Percentiles rank a stretch among this genome's conserved stretches.
Conservation (phyloP, 1,139 yeast genomes). For the Yamadazyma atlantica region DNA sequence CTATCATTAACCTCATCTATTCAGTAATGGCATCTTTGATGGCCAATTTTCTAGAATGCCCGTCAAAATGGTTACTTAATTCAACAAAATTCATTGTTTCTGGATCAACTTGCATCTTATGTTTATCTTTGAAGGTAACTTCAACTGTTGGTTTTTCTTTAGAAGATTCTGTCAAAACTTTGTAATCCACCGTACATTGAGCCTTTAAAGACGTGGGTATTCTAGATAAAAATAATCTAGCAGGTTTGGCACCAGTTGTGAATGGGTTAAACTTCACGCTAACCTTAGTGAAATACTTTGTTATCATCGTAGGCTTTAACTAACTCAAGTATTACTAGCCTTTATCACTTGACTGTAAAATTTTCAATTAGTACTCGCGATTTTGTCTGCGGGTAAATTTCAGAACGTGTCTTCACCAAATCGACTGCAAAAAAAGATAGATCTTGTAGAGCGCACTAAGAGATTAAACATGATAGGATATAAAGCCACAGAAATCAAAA, state of each 20-base stretch:
- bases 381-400: background rate
- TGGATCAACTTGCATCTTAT: conserved; percentile 69
- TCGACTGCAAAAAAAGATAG: conserved; percentile 1
- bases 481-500: too few species aligned
- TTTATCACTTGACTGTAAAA: conserved; percentile 6
- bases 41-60: conserved; percentile 69
- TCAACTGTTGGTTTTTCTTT: conserved; percentile 57
- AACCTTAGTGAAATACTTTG: conserved; percentile 81
- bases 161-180: conserved; percentile 48
- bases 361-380: conserved; percentile 6
- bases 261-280: conserved; percentile 78
- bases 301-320: conserved; percentile 54
- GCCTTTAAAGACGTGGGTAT: conserved; percentile 70
- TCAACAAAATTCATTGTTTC: conserved; percentile 50
- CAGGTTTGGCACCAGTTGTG: conserved; percentile 71
- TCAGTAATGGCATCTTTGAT: conserved; percentile 59
- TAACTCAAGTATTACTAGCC: background rate
- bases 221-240: conserved; percentile 76
- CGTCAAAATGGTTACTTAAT: conserved; percentile 56
- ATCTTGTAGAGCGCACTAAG: too few species aligned
- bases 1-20: conserved; percentile 6
- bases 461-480: too few species aligned
- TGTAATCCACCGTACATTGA: conserved; percentile 51
- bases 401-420: background rate
- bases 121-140: conserved; percentile 83